Evolutionary conservation across 2,329 filamentous ascomycete species (phyloP).

Genomic region (Diaporthe citrichinensis): DNA sequence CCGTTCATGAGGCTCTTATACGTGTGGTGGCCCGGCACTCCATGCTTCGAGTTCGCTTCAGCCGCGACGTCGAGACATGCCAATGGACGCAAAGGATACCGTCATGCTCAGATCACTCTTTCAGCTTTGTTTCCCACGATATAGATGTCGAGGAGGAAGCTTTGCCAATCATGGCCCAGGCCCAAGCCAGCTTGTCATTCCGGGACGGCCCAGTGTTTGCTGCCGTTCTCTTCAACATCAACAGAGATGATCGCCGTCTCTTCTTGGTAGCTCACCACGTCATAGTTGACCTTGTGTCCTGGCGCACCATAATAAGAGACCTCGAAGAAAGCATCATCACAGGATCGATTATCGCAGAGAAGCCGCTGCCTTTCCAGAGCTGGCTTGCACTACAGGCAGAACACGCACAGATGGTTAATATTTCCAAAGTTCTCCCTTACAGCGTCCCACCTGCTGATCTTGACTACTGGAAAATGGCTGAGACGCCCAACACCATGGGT

Average conservation of each 20-base stretch:
- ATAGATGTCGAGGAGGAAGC: background rate
- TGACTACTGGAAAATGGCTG: background rate
- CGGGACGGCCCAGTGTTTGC: background rate
- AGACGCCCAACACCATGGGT: background rate
- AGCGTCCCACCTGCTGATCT: background rate
- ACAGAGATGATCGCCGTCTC: background rate
- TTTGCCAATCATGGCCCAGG: background rate
- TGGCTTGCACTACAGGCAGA: background rate
- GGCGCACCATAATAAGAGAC: background rate
- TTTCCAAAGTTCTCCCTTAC: background rate
- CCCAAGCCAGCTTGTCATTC: background rate
- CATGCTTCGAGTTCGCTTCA: background rate
- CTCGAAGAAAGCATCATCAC: background rate
- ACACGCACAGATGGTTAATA: background rate
- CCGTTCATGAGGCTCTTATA: background rate
- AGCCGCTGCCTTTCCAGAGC: background rate
- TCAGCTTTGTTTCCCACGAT: background rate
- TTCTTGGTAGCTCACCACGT: background rate
- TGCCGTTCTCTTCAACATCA: background rate
- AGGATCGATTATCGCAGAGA: background rate
- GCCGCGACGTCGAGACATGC: background rate
- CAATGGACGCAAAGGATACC: background rate
- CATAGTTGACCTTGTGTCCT: background rate
- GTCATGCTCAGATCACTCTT: background rate
- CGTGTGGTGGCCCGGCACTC: background rate